Conservation (phyloP, 306 rosid genomes). For the Quercus dentata region DNA sequence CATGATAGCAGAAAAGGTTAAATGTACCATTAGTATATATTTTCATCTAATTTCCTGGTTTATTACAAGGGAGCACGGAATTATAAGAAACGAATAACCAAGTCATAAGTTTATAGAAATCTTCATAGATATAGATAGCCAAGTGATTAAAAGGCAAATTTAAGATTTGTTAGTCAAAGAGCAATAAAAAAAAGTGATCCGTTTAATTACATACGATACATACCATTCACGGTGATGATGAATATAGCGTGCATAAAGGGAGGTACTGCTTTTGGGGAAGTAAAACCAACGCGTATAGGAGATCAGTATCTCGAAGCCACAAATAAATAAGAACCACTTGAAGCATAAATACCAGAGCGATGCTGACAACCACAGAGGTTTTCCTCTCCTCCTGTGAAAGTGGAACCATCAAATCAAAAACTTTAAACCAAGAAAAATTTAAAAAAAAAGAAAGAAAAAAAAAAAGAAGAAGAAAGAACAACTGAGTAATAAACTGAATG, state of each 20-base stretch:
- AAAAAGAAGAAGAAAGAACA: too few species aligned
- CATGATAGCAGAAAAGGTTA: too few species aligned
- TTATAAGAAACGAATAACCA: too few species aligned
- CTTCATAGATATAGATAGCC: too few species aligned
- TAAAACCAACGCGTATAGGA: conserved; percentile 71
- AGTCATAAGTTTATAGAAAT: too few species aligned
- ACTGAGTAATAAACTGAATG: neutral
- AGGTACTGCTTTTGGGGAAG: conserved; percentile 89
- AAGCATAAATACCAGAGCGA: conserved; percentile 68
- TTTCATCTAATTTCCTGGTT: too few species aligned
- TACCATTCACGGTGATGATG: conserved; percentile 88
- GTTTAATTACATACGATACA: neutral
- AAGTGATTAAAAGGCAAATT: too few species aligned
- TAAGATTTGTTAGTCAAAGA: neutral
- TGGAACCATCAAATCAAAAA: conserved; percentile 26
- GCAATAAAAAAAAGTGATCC: neutral
- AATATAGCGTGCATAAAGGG: conserved; percentile 96
- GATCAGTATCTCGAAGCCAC: conserved; percentile 91
- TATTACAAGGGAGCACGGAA: too few species aligned
- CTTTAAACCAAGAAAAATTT: neutral
- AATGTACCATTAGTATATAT: too few species aligned
- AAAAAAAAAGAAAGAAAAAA: neutral
- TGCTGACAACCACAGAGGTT: conserved; percentile 58
- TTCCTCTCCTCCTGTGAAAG: conserved; percentile 95
- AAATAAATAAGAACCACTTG: conserved; percentile 83